Percentiles rank a stretch among this genome's conserved stretches.
Conservation (phyloP, 257 asterid genomes). For the Lantana camara region DNA sequence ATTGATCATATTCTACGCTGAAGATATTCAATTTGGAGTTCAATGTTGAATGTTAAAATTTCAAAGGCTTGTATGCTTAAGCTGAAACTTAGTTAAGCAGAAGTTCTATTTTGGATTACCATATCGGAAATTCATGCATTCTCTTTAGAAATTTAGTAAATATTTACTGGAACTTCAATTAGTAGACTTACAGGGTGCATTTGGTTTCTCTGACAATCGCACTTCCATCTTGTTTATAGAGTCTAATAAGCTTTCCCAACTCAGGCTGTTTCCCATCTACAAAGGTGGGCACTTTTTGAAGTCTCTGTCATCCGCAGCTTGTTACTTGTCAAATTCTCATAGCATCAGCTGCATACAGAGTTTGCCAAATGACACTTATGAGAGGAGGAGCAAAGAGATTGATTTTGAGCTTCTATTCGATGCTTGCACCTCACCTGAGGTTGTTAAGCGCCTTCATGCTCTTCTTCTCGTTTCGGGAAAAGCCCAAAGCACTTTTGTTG, state of each 20-base stretch:
- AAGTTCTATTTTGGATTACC: too few species aligned
- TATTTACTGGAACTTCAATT: conserved; percentile 1
- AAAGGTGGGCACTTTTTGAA: conserved; percentile 41
- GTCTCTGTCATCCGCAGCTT: conserved; percentile 17
- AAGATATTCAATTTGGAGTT: background rate
- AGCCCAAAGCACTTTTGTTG: conserved; percentile 42
- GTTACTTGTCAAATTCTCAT: conserved; percentile 24
- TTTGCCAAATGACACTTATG: conserved; percentile 32
- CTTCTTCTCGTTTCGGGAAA: conserved; percentile 72
- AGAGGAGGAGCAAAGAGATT: conserved; percentile 34
- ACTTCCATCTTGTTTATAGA: background rate
- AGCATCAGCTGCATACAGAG: conserved; percentile 34
- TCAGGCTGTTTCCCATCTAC: conserved; percentile 45
- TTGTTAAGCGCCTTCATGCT: conserved; percentile 59
- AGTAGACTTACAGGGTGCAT: background rate
- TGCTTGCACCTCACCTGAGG: conserved; percentile 48
- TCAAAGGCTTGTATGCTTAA: background rate
- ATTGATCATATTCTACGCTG: background rate
- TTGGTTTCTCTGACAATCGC: background rate
- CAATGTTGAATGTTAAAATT: background rate
- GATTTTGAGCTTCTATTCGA: conserved; percentile 59
- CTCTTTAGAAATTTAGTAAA: too few species aligned
- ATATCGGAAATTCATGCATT: too few species aligned
- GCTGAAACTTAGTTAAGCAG: background rate
- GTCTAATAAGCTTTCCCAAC: background rate